A percentile compares a stretch with the other conserved stretches of the same genome.
These are phyloP conservation scores for Tricholomella constricta DNA, from an alignment of 768 basidiomycete species.

Conservation along the genomic window DNA sequence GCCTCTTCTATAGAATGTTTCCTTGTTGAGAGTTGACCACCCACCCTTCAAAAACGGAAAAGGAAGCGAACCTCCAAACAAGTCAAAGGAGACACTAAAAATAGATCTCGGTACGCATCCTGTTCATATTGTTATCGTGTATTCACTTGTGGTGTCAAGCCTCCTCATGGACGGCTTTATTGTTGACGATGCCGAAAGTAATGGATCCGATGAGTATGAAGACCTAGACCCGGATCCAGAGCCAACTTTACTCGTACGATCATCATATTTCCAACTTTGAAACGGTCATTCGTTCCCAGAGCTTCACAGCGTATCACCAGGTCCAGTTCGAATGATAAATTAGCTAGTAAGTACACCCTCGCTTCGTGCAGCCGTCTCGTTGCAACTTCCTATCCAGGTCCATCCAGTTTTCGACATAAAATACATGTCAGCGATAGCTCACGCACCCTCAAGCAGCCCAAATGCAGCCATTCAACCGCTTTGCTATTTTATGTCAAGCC, in stretches of 20 bases:
- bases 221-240: neutral
- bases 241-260: neutral
- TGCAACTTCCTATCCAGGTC: neutral
- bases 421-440: too few species aligned
- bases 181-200: neutral
- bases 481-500: too few species aligned
- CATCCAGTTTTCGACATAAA: too few species aligned
- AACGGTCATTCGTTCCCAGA: neutral
- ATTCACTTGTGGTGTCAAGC: neutral
- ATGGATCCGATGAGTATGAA: conserved; percentile 1
- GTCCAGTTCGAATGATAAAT: neutral
- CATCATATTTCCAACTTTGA: neutral
- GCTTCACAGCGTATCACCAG: conserved; percentile 1
- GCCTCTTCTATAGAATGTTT: too few species aligned
- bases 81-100: too few species aligned
- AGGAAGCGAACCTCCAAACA: neutral
- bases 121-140: neutral
- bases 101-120: neutral
- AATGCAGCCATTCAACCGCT: too few species aligned
- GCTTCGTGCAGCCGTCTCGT: neutral
- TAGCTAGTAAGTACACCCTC: neutral
- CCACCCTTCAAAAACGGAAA: neutral
- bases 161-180: neutral
- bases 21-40: neutral
- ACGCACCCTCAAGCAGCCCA: neutral